Conservation (phyloP, 73 alveolate species). For the Paramecium caudatum region DNA sequence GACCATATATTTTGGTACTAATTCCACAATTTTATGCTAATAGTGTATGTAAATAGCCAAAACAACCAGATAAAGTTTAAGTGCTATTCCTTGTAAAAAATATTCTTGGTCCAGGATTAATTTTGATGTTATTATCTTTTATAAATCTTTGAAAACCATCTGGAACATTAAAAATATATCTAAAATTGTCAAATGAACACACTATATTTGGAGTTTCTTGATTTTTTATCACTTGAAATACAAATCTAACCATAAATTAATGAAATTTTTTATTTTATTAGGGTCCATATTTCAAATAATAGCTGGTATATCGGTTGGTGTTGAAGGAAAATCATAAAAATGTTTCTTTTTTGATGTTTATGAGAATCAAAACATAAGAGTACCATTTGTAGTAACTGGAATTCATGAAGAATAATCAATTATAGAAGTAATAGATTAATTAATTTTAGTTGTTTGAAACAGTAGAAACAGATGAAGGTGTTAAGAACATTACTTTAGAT, state of each 20-base stretch:
- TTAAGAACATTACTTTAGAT: not conserved
- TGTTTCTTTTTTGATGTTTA: slow-evolving; percentile 54
- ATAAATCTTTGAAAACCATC: slow-evolving; percentile 57
- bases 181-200: slow-evolving; percentile 23
- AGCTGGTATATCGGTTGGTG: slow-evolving; percentile 25
- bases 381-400: slow-evolving; percentile 57
- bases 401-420: slow-evolving; percentile 33
- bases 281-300: not conserved
- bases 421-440: slow-evolving; percentile 23
- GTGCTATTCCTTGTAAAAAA: slow-evolving; percentile 33
- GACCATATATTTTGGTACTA: slow-evolving; percentile 48
- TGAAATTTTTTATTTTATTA: not conserved
- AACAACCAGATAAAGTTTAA: not conserved
- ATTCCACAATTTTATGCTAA: not conserved
- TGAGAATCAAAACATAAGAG: not conserved
- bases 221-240: not conserved
- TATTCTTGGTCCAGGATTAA: slow-evolving; percentile 24
- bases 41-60: slow-evolving; percentile 42
- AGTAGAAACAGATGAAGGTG: not conserved
- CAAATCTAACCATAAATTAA: slow-evolving; percentile 28
- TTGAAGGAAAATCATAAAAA: slow-evolving; percentile 5
- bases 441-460: not conserved
- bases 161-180: slow-evolving; percentile 52
- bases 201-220: slow-evolving; percentile 32
- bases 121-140: not conserved